These are phyloP conservation scores for Malania oleifera DNA, from an alignment of 164 flowering plant genomes.

Conservation along the genomic window DNA sequence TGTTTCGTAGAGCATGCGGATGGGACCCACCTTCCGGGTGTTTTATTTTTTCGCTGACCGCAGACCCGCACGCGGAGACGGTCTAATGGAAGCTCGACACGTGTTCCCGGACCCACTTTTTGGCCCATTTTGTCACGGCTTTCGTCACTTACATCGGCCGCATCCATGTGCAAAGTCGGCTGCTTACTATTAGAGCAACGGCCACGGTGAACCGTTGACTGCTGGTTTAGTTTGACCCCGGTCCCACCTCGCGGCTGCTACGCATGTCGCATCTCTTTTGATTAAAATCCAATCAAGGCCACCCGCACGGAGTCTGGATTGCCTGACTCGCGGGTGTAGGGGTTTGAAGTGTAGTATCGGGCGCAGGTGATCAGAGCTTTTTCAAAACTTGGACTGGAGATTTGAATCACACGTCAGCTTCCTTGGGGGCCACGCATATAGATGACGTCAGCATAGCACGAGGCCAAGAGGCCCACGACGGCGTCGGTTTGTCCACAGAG, in stretches of 20 bases:
- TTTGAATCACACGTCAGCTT: not conserved
- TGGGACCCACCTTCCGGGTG: not conserved
- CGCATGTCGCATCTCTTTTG: not conserved
- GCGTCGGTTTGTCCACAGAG: too few species aligned
- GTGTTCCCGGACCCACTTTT: not conserved
- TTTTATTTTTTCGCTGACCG: slow-evolving; percentile 7
- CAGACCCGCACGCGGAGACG: slow-evolving; percentile 4
- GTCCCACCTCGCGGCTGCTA: not conserved
- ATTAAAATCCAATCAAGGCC: too few species aligned
- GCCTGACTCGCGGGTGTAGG: not conserved
- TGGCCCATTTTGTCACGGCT: slow-evolving; percentile 30
- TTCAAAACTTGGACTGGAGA: too few species aligned
- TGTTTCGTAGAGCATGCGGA: too few species aligned
- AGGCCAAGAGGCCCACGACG: too few species aligned
- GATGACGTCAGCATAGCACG: not conserved
- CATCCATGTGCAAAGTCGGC: not conserved
- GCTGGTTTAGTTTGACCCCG: not conserved
- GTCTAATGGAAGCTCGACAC: not conserved
- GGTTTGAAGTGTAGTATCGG: not conserved
- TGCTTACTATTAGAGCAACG: not conserved
- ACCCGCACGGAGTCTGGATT: too few species aligned
- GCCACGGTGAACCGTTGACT: not conserved
- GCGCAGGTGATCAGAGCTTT: not conserved
- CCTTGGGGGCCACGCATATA: not conserved
- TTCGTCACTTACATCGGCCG: slow-evolving; percentile 20